phyloP scores from a whole-genome alignment of 805 yeast genomes.

The Kuraishia ogatae region DNA sequence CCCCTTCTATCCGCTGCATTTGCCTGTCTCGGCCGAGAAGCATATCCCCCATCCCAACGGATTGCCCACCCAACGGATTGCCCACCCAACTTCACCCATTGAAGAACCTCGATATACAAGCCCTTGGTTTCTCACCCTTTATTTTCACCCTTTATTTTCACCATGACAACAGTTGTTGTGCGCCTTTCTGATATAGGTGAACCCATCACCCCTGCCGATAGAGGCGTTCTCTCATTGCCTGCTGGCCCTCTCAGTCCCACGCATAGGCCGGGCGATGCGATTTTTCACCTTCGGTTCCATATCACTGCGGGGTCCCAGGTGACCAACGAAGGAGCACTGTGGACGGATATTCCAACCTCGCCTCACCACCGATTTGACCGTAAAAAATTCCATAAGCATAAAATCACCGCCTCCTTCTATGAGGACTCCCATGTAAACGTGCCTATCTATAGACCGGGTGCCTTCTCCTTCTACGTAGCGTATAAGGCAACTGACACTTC shows the following conservation, averaged over 20 bases:
- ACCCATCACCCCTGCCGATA: conserved; percentile 28
- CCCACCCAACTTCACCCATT: no score
- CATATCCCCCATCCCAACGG: no score
- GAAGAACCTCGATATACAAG: no score
- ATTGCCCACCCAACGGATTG: no score
- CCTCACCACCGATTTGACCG: conserved; percentile 41
- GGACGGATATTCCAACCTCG: conserved; percentile 62
- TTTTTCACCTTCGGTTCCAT: conserved; percentile 46
- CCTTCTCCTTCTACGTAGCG: conserved; percentile 65
- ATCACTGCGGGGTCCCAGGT: conserved; percentile 72
- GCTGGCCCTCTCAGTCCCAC: conserved; percentile 27
- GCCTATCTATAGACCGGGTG: conserved; percentile 64
- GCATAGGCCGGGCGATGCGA: conserved; percentile 23
- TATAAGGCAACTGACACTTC: conserved; percentile 32
- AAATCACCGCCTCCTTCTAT: conserved; percentile 51
- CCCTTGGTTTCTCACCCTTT: no score
- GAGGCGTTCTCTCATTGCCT: conserved; percentile 46
- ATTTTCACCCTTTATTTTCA: no score
- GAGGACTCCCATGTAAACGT: conserved; percentile 54
- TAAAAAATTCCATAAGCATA: conserved; percentile 39
- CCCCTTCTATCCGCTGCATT: no score
- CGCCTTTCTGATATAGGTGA: conserved; percentile 38
- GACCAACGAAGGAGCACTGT: conserved; percentile 59
- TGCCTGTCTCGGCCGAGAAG: no score
- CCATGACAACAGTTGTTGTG: conserved; percentile 11